A percentile compares a stretch with the other conserved stretches of the same genome.
Conservation (phyloP, 768 basidiomycete genomes). For the Pisolithus tinctorius region DNA sequence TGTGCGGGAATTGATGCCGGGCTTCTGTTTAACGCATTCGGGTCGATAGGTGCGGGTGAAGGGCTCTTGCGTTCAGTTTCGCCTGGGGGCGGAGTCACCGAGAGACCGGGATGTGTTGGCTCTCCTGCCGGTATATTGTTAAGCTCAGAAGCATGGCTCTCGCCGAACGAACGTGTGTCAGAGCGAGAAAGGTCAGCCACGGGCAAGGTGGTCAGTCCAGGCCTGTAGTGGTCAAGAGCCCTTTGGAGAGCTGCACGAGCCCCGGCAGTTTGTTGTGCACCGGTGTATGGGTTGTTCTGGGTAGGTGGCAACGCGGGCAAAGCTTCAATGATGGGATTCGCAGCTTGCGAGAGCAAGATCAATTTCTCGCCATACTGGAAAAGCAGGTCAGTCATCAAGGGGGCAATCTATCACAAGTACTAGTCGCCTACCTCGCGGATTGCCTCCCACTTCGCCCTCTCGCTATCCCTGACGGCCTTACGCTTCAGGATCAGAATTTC, state of each 20-base stretch:
- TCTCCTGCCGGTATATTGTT: constrained; percentile 38
- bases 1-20: constrained; percentile 11
- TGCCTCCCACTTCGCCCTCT: constrained; percentile 73
- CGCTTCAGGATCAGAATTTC: constrained; percentile 69
- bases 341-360: constrained; percentile 64
- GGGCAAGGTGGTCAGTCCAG: constrained; percentile 53
- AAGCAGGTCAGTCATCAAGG: not conserved
- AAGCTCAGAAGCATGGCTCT: constrained; percentile 74
- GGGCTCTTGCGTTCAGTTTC: constrained; percentile 8
- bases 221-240: constrained; percentile 72
- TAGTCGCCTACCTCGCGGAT: constrained; percentile 56
- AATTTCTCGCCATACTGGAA: constrained; percentile 77
- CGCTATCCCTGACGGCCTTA: constrained; percentile 70
- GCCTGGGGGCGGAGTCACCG: constrained; percentile 37
- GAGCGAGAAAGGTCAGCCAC: constrained; percentile 55
- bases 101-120: constrained; percentile 29
- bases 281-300: constrained; percentile 47
- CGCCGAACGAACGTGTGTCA: constrained; percentile 79
- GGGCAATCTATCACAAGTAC: not conserved
- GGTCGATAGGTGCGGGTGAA: constrained; percentile 13
- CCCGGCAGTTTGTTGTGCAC: constrained; percentile 56
- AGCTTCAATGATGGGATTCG: constrained; percentile 51
- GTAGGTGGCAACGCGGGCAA: constrained; percentile 68
- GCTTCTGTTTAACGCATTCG: constrained; percentile 22
- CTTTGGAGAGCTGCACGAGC: constrained; percentile 70